A percentile compares a stretch with the other conserved stretches of the same genome.
phyloP scores from a whole-genome alignment of 140 eudicot genomes.

The Bidens hawaiensis region DNA sequence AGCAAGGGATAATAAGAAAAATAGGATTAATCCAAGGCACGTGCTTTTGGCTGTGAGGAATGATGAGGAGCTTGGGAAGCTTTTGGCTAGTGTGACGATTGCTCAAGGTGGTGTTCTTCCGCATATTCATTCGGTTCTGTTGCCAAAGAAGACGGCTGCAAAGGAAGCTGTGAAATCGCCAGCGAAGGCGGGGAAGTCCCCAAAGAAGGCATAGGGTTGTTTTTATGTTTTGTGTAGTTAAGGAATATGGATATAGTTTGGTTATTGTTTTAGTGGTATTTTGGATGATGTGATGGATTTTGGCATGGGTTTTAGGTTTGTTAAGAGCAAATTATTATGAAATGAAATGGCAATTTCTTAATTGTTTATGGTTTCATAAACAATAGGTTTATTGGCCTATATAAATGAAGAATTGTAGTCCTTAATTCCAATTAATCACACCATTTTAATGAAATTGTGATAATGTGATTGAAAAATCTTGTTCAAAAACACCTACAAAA shows the following conservation, averaged over 20 bases:
- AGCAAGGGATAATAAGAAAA: slow-evolving; percentile 65
- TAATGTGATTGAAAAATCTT: no score
- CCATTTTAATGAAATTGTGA: no score
- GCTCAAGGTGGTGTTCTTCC: slow-evolving; percentile 81
- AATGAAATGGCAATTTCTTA: no score
- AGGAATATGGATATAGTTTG: background rate
- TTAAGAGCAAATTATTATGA: no score
- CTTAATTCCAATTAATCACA: no score
- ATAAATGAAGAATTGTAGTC: no score
- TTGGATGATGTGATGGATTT: no score
- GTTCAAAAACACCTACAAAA: no score
- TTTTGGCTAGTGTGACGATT: slow-evolving; percentile 53
- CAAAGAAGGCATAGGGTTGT: slow-evolving; percentile 37
- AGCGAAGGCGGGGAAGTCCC: slow-evolving; percentile 40
- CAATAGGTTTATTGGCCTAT: no score
- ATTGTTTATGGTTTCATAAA: no score
- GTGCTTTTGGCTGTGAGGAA: slow-evolving; percentile 59
- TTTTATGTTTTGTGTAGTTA: background rate
- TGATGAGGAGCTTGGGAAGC: slow-evolving; percentile 60
- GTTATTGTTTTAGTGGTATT: background rate
- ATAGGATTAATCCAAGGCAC: slow-evolving; percentile 60
- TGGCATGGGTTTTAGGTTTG: no score
- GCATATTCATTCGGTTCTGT: slow-evolving; percentile 49
- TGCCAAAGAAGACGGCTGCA: slow-evolving; percentile 52
- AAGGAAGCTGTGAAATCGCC: slow-evolving; percentile 52